Evolutionary conservation across 2,329 filamentous ascomycete genomes (phyloP).

Genomic region (Fusarium torulosum): DNA sequence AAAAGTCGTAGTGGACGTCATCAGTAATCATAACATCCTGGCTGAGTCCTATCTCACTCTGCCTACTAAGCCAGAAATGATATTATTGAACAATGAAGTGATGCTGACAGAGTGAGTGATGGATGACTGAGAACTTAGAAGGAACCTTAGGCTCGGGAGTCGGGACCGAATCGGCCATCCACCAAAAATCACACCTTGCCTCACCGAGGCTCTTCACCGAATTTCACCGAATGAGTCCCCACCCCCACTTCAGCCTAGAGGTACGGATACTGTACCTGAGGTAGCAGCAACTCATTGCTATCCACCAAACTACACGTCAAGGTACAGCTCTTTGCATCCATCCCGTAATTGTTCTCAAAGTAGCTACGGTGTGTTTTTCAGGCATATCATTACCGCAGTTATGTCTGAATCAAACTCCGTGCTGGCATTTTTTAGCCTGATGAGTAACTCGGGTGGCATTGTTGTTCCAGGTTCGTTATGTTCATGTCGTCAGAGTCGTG

Average conservation of each 20-base stretch:
- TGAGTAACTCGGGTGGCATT: slow-evolving; percentile 60
- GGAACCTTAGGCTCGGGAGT: neutral
- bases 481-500: slow-evolving; percentile 9
- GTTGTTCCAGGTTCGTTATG: slow-evolving; percentile 61
- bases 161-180: neutral
- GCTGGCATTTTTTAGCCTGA: slow-evolving; percentile 60
- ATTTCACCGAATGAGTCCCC: slow-evolving; percentile 8
- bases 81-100: neutral
- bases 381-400: slow-evolving; percentile 27
- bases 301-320: slow-evolving; percentile 39
- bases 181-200: slow-evolving; percentile 2
- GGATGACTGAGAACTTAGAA: too few species aligned
- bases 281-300: slow-evolving; percentile 25
- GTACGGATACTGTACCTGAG: neutral
- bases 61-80: neutral
- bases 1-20: neutral
- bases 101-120: neutral
- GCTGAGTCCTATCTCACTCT: neutral
- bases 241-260: slow-evolving; percentile 39
- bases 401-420: slow-evolving; percentile 56
- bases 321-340: slow-evolving; percentile 36
- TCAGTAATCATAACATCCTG: neutral
- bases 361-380: slow-evolving; percentile 1
- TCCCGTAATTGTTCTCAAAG: slow-evolving; percentile 18
- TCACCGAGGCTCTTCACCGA: neutral